Percentiles rank a stretch among this genome's conserved stretches.
These are phyloP conservation scores for Chalara sp. DNA, from an alignment of 2,329 filamentous ascomycete genomes.

Conservation along the genomic window DNA sequence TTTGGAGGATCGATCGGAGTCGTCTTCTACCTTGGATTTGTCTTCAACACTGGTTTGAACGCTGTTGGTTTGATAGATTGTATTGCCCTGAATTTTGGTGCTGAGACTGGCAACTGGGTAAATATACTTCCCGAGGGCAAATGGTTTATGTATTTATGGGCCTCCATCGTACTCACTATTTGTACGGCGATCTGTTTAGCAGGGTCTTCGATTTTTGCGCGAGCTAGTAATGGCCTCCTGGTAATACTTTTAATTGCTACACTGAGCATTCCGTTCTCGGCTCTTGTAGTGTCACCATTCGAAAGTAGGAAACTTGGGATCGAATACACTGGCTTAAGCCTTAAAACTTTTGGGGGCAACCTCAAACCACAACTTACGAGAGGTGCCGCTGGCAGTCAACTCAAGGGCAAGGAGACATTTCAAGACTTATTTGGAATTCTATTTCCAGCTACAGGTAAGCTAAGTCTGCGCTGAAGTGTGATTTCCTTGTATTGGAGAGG, in stretches of 20 bases:
- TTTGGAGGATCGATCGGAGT: slow-evolving; percentile 86
- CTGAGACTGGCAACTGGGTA: slow-evolving; percentile 45
- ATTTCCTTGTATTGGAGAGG: too few species aligned
- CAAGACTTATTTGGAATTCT: slow-evolving; percentile 81
- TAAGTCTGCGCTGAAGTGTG: too few species aligned
- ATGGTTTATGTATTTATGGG: slow-evolving; percentile 72
- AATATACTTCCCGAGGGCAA: slow-evolving; percentile 61
- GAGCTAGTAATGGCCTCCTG: slow-evolving; percentile 71
- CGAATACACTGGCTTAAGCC: slow-evolving; percentile 70
- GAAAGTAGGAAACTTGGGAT: slow-evolving; percentile 53
- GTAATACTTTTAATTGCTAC: slow-evolving; percentile 66
- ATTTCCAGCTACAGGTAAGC: slow-evolving; percentile 52
- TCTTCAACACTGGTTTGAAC: slow-evolving; percentile 82
- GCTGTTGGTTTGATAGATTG: slow-evolving; percentile 82
- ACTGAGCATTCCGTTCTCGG: slow-evolving; percentile 77
- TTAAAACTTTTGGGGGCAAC: slow-evolving; percentile 66
- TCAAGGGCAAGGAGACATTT: slow-evolving; percentile 61
- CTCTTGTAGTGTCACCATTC: slow-evolving; percentile 62
- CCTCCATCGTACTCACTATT: slow-evolving; percentile 61
- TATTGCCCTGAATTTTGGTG: slow-evolving; percentile 67
- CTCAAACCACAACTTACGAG: slow-evolving; percentile 59
- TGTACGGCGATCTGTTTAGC: slow-evolving; percentile 73
- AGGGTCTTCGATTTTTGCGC: slow-evolving; percentile 73
- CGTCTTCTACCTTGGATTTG: slow-evolving; percentile 85
- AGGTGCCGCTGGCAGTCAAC: slow-evolving; percentile 55